These are phyloP conservation scores for Gossypium thurberi DNA, from an alignment of 345 rosid genomes.

Conservation along the genomic window DNA sequence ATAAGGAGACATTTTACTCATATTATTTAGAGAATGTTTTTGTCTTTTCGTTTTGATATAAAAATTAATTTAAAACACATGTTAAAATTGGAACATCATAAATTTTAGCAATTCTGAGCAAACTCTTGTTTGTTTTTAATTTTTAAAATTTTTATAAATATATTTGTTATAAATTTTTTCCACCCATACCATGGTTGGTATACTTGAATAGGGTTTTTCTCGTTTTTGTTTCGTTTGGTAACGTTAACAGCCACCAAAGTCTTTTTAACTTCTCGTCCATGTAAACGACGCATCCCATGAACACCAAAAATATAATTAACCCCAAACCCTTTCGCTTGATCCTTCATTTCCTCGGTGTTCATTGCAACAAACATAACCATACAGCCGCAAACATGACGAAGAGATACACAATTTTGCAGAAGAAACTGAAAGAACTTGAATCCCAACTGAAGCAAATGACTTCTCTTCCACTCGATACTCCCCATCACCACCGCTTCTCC, in stretches of 20 bases:
- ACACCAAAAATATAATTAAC: too few species aligned
- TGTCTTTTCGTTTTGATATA: too few species aligned
- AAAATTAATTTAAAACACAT: too few species aligned
- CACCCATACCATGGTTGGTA: too few species aligned
- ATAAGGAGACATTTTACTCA: too few species aligned
- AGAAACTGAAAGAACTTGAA: slow-evolving; percentile 33
- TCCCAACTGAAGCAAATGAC: slow-evolving; percentile 15
- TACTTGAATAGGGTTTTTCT: too few species aligned
- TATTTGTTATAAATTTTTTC: too few species aligned
- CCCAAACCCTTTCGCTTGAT: background rate
- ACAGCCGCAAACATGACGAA: slow-evolving; percentile 18
- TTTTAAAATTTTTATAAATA: too few species aligned
- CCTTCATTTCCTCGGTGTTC: background rate
- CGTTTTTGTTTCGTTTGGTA: background rate
- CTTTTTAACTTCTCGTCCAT: background rate
- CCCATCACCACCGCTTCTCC: slow-evolving; percentile 3
- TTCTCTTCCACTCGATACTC: slow-evolving; percentile 17
- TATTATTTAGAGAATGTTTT: too few species aligned
- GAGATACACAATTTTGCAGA: slow-evolving; percentile 29
- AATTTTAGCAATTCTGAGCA: too few species aligned
- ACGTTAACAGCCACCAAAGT: background rate
- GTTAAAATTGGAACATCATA: too few species aligned
- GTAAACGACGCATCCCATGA: slow-evolving; percentile 3
- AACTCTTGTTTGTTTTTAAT: too few species aligned
- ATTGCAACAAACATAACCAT: background rate